These are phyloP conservation scores for Posidonia australis DNA, from an alignment of 106 monocot species.

Conservation along the genomic window DNA sequence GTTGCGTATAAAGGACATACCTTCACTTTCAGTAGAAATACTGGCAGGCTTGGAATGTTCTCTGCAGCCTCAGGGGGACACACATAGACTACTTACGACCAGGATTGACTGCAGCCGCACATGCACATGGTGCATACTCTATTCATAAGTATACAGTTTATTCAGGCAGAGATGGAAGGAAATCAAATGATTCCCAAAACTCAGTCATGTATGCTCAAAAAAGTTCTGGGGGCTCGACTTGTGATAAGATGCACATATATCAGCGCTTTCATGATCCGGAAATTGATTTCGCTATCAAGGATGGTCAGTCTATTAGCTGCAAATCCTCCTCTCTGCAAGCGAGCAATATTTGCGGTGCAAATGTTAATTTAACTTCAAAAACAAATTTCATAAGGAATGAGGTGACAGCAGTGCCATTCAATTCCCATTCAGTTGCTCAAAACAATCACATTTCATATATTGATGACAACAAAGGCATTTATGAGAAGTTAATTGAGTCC, in stretches of 20 bases:
- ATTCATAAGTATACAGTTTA: slow-evolving; percentile 6
- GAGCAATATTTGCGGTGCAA: slow-evolving; percentile 8
- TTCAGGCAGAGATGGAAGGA: slow-evolving; percentile 2
- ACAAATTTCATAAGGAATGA: slow-evolving; percentile 5
- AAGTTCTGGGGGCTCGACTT: slow-evolving; percentile 1
- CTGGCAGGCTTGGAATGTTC: slow-evolving; percentile 69
- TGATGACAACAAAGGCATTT: neutral
- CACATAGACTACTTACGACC: slow-evolving; percentile 43
- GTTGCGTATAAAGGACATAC: neutral
- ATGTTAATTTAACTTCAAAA: slow-evolving; percentile 9
- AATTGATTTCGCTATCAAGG: neutral
- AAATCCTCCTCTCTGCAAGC: slow-evolving; percentile 9
- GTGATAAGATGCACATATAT: slow-evolving; percentile 10
- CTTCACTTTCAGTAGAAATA: neutral
- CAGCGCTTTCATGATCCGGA: neutral
- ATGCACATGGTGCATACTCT: slow-evolving; percentile 10
- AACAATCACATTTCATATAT: neutral
- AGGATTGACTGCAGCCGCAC: slow-evolving; percentile 38
- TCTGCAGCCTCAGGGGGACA: slow-evolving; percentile 29
- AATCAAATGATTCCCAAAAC: slow-evolving; percentile 5
- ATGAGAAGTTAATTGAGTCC: slow-evolving; percentile 35
- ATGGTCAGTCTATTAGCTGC: slow-evolving; percentile 4
- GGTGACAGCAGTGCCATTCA: slow-evolving; percentile 9
- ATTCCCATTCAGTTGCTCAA: slow-evolving; percentile 13
- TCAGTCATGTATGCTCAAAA: neutral